Conservation (phyloP, 2,329 filamentous ascomycete species). For the Lecanicillium sp. region DNA sequence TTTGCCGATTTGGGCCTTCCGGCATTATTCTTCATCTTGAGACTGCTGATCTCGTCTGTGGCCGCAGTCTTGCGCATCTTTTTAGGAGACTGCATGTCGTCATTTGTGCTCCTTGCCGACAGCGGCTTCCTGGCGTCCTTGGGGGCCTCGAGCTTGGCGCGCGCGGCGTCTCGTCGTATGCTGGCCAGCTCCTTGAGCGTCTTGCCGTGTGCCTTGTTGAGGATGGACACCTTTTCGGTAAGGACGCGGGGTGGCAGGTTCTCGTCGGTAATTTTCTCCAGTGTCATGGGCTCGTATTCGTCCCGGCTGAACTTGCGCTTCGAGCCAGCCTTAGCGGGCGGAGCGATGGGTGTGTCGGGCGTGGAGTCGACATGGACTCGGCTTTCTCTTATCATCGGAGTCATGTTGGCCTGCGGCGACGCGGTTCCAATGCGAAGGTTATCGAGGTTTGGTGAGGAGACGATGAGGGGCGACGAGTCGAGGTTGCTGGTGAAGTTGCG, state of each 20-base stretch:
- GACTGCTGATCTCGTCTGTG: slow-evolving; percentile 32
- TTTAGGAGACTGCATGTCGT: slow-evolving; percentile 52
- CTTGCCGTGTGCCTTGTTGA: slow-evolving; percentile 33
- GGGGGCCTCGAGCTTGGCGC: slow-evolving; percentile 25
- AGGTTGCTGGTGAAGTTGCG: slow-evolving; percentile 5
- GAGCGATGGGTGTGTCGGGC: slow-evolving; percentile 16
- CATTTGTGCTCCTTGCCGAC: slow-evolving; percentile 53
- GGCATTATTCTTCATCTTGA: slow-evolving; percentile 31
- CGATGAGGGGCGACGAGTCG: slow-evolving; percentile 22
- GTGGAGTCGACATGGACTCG: slow-evolving; percentile 3
- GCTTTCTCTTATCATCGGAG: slow-evolving; percentile 11
- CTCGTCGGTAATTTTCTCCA: slow-evolving; percentile 22
- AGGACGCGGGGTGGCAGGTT: slow-evolving; percentile 21
- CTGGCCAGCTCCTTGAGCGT: slow-evolving; percentile 41
- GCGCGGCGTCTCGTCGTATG: slow-evolving; percentile 33
- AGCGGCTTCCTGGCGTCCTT: slow-evolving; percentile 41
- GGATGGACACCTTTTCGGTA: slow-evolving; percentile 24
- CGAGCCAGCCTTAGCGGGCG: slow-evolving; percentile 39
- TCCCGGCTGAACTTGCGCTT: slow-evolving; percentile 56
- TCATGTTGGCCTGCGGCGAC: slow-evolving; percentile 25
- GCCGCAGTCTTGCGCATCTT: slow-evolving; percentile 36
- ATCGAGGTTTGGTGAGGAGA: slow-evolving; percentile 25
- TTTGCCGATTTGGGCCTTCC: slow-evolving; percentile 21
- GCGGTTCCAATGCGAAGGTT: slow-evolving; percentile 16
- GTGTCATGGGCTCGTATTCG: slow-evolving; percentile 38